phyloP scores from a whole-genome alignment of 257 asterid species.

The Rauvolfia tetraphylla region DNA sequence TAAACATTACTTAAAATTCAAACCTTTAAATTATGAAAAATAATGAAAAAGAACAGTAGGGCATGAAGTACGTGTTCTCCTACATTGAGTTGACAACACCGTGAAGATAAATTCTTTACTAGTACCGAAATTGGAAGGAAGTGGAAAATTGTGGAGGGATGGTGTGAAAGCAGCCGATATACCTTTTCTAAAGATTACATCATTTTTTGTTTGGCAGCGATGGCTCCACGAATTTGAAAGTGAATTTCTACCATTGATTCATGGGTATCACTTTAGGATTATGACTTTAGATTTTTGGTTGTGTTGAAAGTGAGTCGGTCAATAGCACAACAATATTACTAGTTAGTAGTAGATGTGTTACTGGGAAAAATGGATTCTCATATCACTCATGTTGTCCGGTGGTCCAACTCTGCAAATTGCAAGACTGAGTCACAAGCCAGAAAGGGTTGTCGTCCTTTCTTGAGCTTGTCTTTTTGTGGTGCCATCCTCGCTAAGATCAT shows the following conservation, averaged over 20 bases:
- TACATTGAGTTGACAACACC: too few relatives aligned
- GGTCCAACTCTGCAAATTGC: conserved; percentile 16
- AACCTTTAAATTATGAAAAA: too few relatives aligned
- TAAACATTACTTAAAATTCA: too few relatives aligned
- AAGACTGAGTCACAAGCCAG: neutral
- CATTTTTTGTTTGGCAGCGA: conserved; percentile 26
- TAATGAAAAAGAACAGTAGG: too few relatives aligned
- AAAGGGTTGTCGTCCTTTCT: neutral
- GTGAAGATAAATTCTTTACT: too few relatives aligned
- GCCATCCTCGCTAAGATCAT: neutral
- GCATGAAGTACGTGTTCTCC: too few relatives aligned
- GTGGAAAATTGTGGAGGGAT: neutral
- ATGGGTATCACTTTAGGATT: conserved; percentile 33
- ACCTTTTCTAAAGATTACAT: conserved; percentile 12
- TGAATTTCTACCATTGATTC: conserved; percentile 3
- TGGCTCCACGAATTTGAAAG: conserved; percentile 32
- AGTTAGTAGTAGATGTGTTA: too few relatives aligned
- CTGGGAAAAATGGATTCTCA: neutral
- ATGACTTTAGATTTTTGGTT: conserved; percentile 39
- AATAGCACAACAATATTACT: too few relatives aligned
- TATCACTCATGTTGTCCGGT: neutral
- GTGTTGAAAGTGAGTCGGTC: conserved; percentile 5
- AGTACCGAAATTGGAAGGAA: neutral
- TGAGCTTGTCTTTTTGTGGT: neutral
- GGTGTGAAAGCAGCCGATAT: conserved; percentile 29